Evolutionary conservation across 2,329 filamentous ascomycete genomes (phyloP), one percentile per base, ranked within the genome.

Genomic region (Lithohypha guttulata): DNA sequence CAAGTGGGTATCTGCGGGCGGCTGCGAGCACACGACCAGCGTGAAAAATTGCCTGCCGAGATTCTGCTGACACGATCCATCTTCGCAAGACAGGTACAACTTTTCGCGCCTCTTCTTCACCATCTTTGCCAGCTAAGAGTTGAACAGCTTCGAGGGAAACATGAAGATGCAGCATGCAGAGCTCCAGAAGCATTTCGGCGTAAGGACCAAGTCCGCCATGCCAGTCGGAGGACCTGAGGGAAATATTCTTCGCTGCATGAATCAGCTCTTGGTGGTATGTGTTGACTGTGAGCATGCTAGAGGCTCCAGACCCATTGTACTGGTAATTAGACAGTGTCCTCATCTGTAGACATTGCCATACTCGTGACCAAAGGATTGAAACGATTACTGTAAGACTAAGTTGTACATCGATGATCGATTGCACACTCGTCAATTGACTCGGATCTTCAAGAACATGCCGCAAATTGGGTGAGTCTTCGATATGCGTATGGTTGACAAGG

Each of bases 21-120:
- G 72, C 69, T 6, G 75, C 69, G 4, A 84, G 54, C 1, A 81
- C 67, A 55, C 82, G 80, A 0, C 76, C 79, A 1, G 80, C 79
- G 48, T 79, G 76, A 71, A 74, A 83, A 1, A 82, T 54, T 7
- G 77, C 73, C 3, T 55, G 42, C 2, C 63, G 54, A 0, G 60
- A 58, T 9, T 58, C 52, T 13, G 57, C 51, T 10, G 54, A 56
- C 6, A 54, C 52, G 2, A 56, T 59, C 60, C 62, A 65, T 20
- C 59, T 54, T 0, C 57, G 47, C 0, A 62, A 53, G 1, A 51
- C 53, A 8, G 58, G 51, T 18, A 57, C 59, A 0, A 59, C 55
- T 6, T 52, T 48, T 0, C 57, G 53, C 2, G 62, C 60, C 34
- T 60, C 60, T 15, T 62, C 55, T 8, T 58, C 55, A 3, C 62